Percentiles rank a stretch among this genome's conserved stretches.
Evolutionary conservation across 495 filamentous ascomycete genomes (phyloP).

Genomic region (Chaetomium fimeti): DNA sequence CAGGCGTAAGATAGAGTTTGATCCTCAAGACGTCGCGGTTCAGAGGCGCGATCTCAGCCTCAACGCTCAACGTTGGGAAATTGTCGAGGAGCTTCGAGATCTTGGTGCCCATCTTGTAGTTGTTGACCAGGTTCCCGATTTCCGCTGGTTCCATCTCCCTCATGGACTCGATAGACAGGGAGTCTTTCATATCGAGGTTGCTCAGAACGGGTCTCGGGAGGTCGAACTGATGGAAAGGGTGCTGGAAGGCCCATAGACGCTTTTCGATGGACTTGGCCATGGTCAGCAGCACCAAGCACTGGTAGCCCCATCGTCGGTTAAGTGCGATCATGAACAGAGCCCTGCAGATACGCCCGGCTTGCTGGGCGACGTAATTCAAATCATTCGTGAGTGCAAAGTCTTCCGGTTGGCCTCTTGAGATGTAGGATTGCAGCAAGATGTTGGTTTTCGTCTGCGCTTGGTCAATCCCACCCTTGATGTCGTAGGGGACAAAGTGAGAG

Average conservation of each 20-base stretch:
- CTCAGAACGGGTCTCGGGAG: slow-evolving; percentile 77
- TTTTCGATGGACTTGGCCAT: slow-evolving; percentile 96
- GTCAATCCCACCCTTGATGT: slow-evolving; percentile 72
- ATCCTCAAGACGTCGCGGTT: slow-evolving; percentile 93
- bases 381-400: slow-evolving; percentile 93
- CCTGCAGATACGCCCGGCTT: slow-evolving; percentile 88
- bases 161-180: slow-evolving; percentile 74
- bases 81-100: slow-evolving; percentile 80
- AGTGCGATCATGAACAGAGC: slow-evolving; percentile 96
- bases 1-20: slow-evolving; percentile 76
- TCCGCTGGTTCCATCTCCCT: slow-evolving; percentile 89
- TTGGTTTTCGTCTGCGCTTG: slow-evolving; percentile 89
- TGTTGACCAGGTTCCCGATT: slow-evolving; percentile 89
- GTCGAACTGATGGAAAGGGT: slow-evolving; percentile 94
- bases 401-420: slow-evolving; percentile 81
- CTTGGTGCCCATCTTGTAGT: slow-evolving; percentile 76
- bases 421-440: slow-evolving; percentile 89
- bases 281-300: slow-evolving; percentile 83
- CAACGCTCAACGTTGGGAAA: slow-evolving; percentile 87
- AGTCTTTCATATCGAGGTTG: slow-evolving; percentile 74
- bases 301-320: slow-evolving; percentile 89
- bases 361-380: slow-evolving; percentile 91
- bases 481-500: slow-evolving; percentile 64
- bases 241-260: slow-evolving; percentile 89
- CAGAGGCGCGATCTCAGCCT: slow-evolving; percentile 90